Evolutionary conservation across 208 protist species (phyloP), one percentile per base, ranked within the genome.

Genomic region (Leishmania amazonensis): DNA sequence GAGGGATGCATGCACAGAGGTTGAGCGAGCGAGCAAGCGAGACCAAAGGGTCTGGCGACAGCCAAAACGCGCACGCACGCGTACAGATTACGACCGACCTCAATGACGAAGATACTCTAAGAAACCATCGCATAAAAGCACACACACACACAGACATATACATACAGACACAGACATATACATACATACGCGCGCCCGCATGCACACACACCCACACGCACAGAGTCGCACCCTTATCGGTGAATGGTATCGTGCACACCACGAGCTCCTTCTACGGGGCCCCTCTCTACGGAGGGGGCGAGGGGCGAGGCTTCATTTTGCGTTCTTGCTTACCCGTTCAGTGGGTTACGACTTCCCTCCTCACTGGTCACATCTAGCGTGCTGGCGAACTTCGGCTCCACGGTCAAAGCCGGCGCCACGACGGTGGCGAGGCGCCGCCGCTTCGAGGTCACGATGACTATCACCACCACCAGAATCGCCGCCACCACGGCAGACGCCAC

Each of bases 371-470:
- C 38, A 77, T 85, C 78, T 47, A 82, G n/a, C 3, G 91, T 91
- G 75, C 85, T 90, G 71, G 78, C 75, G 64, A 93, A 94, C 76
- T 91, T 88, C 4, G 89, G 91, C 71, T 86, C 81, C 28, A 47
- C 65, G 45, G 57, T 81, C 4, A 83, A 45, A 6, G 76, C 73
- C 13, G 93, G 90, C 24, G 88, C 93, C 11, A 96, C 84, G 24
- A 95, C 93, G 24, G 90, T 89, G 62, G 93, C 93, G 38, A 95
- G 78, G 17, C 93, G 91, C 45, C 85, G 76, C 13, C 91, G 91
- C 86, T 96, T 96, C 65, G 91, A 95, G 17, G 86, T 91, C n/a
- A 92, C 38, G 8, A 96, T 91, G 57, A 96, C 89, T 3, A 93
- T 74, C 3, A 88, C 51, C 3, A 92, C 87, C 47, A 95, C 87